phyloP scores from a whole-genome alignment of 176 grass and related monocot genomes.

The Bothriochloa decipiens region DNA sequence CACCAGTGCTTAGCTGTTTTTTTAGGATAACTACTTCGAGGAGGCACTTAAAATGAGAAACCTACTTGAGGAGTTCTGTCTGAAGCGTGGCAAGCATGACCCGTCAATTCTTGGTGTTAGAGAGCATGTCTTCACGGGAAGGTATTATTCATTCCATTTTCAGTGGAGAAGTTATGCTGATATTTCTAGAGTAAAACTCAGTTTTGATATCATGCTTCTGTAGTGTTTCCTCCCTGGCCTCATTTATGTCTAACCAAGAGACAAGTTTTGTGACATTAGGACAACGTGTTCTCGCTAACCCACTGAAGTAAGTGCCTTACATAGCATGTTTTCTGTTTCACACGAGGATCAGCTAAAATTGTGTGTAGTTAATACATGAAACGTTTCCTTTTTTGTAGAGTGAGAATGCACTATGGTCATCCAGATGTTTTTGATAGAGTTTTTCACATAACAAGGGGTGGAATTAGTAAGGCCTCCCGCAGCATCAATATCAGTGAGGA shows the following conservation, averaged over 20 bases:
- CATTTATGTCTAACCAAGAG: constrained; percentile 96
- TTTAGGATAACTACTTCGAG: constrained; percentile 96
- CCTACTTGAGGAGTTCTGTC: constrained; percentile 88
- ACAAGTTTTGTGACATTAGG: constrained; percentile 96
- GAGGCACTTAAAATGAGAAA: constrained; percentile 98
- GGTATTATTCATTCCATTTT: constrained; percentile 49
- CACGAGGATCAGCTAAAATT: background rate
- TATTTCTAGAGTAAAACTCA: constrained; percentile 23
- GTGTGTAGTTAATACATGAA: constrained; percentile 2
- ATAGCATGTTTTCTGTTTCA: constrained; percentile 13
- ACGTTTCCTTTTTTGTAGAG: constrained; percentile 49
- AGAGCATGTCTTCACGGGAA: constrained; percentile 97
- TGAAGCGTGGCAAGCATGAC: constrained; percentile 65
- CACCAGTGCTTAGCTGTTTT: constrained; percentile 33
- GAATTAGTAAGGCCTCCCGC: constrained; percentile 93
- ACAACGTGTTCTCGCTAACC: constrained; percentile 91
- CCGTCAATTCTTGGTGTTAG: constrained; percentile 93
- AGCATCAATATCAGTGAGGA: constrained; percentile 96
- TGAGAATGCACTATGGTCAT: constrained; percentile 97
- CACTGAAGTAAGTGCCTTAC: constrained; percentile 71
- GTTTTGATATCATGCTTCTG: constrained; percentile 28
- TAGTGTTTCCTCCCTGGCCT: constrained; percentile 92
- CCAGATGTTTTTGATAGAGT: constrained; percentile 99
- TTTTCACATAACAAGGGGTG: constrained; percentile 97
- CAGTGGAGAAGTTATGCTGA: background rate